Conservation (phyloP, 1,284 basidiomycete genomes). For the Pseudozyma sp. region DNA sequence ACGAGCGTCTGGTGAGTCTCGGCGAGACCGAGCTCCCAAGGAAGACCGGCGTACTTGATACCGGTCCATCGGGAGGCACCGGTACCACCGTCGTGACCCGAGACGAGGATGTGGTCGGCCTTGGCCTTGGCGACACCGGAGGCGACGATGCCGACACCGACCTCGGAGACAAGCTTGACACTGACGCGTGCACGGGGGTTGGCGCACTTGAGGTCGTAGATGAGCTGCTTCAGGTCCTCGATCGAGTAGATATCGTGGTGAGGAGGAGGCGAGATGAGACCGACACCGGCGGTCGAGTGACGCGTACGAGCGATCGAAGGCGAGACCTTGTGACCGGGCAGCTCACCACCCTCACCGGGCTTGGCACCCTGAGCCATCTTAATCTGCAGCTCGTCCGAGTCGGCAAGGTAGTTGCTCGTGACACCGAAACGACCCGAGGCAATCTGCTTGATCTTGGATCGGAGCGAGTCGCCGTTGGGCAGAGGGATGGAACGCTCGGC, state of each 20-base stretch:
- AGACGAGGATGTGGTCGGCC: constrained; percentile 66
- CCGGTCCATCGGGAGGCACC: constrained; percentile 66
- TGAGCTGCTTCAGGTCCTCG: constrained; percentile 66
- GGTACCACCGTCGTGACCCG: constrained; percentile 67
- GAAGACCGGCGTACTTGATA: constrained; percentile 67
- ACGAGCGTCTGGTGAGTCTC: constrained; percentile 67
- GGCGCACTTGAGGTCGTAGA: constrained; percentile 67
- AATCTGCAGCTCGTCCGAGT: constrained; percentile 67
- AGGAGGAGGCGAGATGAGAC: constrained; percentile 64
- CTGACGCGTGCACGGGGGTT: constrained; percentile 63
- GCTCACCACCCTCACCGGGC: constrained; percentile 67
- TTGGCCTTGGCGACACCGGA: constrained; percentile 67
- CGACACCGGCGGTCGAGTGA: constrained; percentile 65
- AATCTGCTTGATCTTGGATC: constrained; percentile 68
- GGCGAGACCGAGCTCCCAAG: constrained; percentile 67
- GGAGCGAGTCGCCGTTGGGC: constrained; percentile 66
- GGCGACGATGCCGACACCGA: constrained; percentile 65
- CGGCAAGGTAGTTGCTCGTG: constrained; percentile 64
- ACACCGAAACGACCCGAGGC: constrained; percentile 67
- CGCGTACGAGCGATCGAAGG: constrained; percentile 65
- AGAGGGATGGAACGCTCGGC: constrained; percentile 66
- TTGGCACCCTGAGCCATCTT: constrained; percentile 68
- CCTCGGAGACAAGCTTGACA: constrained; percentile 67
- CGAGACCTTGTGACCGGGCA: constrained; percentile 67
- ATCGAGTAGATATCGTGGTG: constrained; percentile 68